Percentiles rank a stretch among this genome's conserved stretches.
phyloP scores from a whole-genome alignment of 108 stramenopile genomes.

The Bacterosira constricta region DNA sequence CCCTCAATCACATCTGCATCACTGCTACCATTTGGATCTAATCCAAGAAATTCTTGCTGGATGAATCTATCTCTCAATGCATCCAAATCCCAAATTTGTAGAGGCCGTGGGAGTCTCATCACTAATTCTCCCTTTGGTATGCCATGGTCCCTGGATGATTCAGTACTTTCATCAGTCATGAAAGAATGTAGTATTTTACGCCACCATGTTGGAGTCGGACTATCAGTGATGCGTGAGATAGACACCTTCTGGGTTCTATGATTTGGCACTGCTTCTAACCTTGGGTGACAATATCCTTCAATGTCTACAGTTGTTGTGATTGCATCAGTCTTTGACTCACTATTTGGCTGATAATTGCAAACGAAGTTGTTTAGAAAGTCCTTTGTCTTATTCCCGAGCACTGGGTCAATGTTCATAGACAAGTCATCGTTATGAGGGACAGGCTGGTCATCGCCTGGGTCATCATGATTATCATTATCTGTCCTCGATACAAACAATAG shows the following conservation, averaged over 20 bases:
- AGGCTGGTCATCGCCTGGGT: background rate
- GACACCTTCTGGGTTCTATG: conserved; percentile 47
- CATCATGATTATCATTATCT: background rate
- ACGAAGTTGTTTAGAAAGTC: conserved; percentile 48
- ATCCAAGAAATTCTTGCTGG: conserved; percentile 53
- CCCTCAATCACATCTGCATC: background rate
- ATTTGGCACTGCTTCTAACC: conserved; percentile 28
- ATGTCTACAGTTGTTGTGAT: background rate
- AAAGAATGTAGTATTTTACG: background rate
- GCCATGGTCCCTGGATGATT: background rate
- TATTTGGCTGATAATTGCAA: conserved; percentile 37
- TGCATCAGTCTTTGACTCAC: background rate
- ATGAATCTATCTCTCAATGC: conserved; percentile 70
- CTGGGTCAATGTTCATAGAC: background rate
- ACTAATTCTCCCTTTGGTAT: conserved; percentile 56
- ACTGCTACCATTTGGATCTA: conserved; percentile 2
- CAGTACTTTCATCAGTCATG: background rate
- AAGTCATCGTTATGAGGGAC: background rate
- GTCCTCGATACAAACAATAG: background rate
- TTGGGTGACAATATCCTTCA: conserved; percentile 48
- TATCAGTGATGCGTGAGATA: background rate
- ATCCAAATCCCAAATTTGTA: conserved; percentile 87
- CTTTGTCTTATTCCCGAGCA: conserved; percentile 1
- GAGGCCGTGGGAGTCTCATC: conserved; percentile 67
- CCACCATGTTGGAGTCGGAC: conserved; percentile 3